These are phyloP conservation scores for Zygosaccharomyces siamensis DNA, from an alignment of 805 yeast genomes.

Conservation along the genomic window DNA sequence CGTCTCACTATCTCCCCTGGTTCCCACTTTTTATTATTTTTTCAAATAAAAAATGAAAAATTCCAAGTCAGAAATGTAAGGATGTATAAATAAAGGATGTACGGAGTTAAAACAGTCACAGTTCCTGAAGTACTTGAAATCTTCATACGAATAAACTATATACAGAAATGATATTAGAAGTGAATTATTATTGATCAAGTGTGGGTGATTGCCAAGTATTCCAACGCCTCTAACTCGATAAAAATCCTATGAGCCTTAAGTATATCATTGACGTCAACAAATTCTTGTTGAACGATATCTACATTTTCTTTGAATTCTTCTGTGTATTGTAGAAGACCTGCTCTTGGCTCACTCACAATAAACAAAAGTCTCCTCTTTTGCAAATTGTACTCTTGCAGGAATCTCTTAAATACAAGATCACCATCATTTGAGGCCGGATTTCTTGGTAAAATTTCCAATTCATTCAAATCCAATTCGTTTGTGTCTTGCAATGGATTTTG, in stretches of 20 bases:
- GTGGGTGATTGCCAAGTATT: constrained; percentile 46
- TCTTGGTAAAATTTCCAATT: constrained; percentile 32
- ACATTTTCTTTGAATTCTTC: constrained; percentile 49
- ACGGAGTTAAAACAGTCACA: constrained; percentile 8
- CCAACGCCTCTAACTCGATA: constrained; percentile 68
- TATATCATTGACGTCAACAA: constrained; percentile 76
- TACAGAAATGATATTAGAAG: constrained; percentile 2
- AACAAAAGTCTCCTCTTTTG: constrained; percentile 53
- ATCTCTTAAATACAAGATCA: constrained; percentile 42
- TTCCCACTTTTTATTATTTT: too few species aligned
- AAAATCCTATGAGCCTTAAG: constrained; percentile 72
- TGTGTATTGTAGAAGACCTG: constrained; percentile 58
- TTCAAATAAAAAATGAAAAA: not conserved
- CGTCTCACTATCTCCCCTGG: too few species aligned
- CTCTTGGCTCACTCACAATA: constrained; percentile 55
- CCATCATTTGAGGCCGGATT: constrained; percentile 39
- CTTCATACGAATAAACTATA: constrained; percentile 1
- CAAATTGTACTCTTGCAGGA: constrained; percentile 46
- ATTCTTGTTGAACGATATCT: constrained; percentile 67
- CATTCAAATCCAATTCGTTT: constrained; percentile 22
- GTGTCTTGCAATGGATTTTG: constrained; percentile 25
- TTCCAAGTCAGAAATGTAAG: not conserved
- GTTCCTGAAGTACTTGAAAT: not conserved
- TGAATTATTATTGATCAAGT: constrained; percentile 1
- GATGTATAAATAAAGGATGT: constrained; percentile 2